phyloP scores from a whole-genome alignment of 1,284 basidiomycete species.

The Takashimella tepidaria region DNA sequence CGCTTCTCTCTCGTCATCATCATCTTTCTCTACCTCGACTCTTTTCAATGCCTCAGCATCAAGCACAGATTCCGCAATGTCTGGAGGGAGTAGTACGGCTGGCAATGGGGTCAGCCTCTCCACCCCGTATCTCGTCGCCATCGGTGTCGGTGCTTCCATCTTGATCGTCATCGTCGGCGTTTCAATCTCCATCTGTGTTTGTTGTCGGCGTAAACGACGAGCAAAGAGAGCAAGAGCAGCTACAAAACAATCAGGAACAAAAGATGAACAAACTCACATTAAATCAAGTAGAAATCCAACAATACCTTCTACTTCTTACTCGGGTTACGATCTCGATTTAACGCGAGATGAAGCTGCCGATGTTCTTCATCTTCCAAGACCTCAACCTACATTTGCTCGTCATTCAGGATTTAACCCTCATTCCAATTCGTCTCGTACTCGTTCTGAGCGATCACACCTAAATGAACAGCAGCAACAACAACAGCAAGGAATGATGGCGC shows the following conservation, averaged over 20 bases:
- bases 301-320: not conserved
- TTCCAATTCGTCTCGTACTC: not conserved
- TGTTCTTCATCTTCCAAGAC: not conserved
- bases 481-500: not conserved
- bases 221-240: not conserved
- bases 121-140: slow-evolving; percentile 3
- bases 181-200: not conserved
- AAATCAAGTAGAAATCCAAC: not conserved
- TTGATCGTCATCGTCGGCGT: slow-evolving; percentile 1
- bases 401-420: not conserved
- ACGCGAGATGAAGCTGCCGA: not conserved
- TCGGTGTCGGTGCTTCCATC: slow-evolving; percentile 7
- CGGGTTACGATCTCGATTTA: not conserved
- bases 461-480: not conserved
- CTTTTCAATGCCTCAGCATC: too few relatives aligned
- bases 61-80: too few relatives aligned
- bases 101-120: not conserved
- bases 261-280: not conserved
- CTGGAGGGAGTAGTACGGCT: too few relatives aligned
- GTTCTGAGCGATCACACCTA: not conserved
- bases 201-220: not conserved
- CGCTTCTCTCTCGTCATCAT: too few relatives aligned
- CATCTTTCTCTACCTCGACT: too few relatives aligned
- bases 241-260: slow-evolving; percentile 6
- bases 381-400: not conserved